Conservation (phyloP, 768 basidiomycete species). For the Termitomyces sp. region DNA sequence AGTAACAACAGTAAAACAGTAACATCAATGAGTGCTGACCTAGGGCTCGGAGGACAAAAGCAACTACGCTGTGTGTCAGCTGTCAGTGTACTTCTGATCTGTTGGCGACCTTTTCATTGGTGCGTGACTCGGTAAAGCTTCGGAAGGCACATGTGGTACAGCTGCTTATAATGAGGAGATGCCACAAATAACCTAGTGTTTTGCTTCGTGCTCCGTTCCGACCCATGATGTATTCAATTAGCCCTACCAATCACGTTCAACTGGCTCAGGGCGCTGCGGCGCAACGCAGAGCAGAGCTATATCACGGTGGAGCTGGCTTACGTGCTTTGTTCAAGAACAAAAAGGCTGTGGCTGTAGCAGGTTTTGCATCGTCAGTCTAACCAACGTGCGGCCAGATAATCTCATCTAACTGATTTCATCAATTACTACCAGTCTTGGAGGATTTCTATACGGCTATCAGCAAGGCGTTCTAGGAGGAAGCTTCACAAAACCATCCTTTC, state of each 20-base stretch:
- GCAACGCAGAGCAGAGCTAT: slow-evolving; percentile 9
- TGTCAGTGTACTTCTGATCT: not conserved
- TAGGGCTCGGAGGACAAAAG: too few relatives aligned
- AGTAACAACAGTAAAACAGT: not conserved
- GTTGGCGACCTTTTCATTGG: not conserved
- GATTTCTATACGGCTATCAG: slow-evolving; percentile 15
- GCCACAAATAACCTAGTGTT: not conserved
- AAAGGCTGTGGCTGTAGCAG: slow-evolving; percentile 10
- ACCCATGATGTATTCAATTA: not conserved
- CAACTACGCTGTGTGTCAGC: not conserved
- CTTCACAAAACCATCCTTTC: slow-evolving; percentile 11
- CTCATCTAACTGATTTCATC: not conserved
- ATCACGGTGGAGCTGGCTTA: slow-evolving; percentile 4
- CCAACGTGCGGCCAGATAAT: not conserved
- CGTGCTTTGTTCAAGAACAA: slow-evolving; percentile 9
- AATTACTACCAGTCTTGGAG: slow-evolving; percentile 7
- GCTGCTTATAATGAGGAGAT: not conserved
- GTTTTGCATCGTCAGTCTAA: slow-evolving; percentile 13
- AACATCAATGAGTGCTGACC: not conserved
- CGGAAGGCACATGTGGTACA: not conserved
- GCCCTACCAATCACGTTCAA: not conserved
- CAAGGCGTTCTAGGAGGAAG: slow-evolving; percentile 13
- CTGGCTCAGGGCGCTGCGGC: slow-evolving; percentile 11
- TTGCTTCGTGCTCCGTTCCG: not conserved
- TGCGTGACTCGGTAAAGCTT: not conserved